These are phyloP conservation scores for Raffaelea albimanens DNA, from an alignment of 2,329 filamentous ascomycete genomes.

Conservation along the genomic window DNA sequence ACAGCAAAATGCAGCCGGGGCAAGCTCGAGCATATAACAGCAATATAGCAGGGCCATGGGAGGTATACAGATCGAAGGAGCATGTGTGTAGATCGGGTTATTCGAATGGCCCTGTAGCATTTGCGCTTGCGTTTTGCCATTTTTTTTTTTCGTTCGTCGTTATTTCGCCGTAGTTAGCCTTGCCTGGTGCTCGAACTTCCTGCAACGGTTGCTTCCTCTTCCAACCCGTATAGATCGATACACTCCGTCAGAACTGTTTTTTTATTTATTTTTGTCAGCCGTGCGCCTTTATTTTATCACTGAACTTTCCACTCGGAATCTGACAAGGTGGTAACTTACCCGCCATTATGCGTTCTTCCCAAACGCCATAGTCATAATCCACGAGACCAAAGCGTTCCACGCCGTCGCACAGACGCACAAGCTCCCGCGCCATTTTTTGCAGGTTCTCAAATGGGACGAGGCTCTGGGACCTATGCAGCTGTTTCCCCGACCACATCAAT, in stretches of 20 bases:
- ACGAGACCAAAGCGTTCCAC: slow-evolving; percentile 89
- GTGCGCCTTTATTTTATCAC: background rate
- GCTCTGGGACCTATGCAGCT: slow-evolving; percentile 46
- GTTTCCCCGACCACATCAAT: slow-evolving; percentile 51
- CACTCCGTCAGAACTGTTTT: background rate
- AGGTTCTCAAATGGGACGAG: slow-evolving; percentile 61
- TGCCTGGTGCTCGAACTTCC: background rate
- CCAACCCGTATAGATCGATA: background rate
- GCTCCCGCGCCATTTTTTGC: slow-evolving; percentile 70
- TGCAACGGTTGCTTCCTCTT: background rate
- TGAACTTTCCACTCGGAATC: background rate
- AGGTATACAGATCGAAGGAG: no score
- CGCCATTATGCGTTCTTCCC: slow-evolving; percentile 83
- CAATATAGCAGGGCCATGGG: no score
- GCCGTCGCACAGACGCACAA: slow-evolving; percentile 74
- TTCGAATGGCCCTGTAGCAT: no score
- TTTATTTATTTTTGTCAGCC: background rate
- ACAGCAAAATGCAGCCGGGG: no score
- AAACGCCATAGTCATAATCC: slow-evolving; percentile 94
- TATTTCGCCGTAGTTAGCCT: background rate
- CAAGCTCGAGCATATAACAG: no score
- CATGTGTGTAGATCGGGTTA: no score
- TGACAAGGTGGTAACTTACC: slow-evolving; percentile 46
- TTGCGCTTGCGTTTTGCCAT: no score
- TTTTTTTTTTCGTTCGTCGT: no score